Evolutionary conservation across 495 filamentous ascomycete species (phyloP).

Genomic region (Xylona heveae): DNA sequence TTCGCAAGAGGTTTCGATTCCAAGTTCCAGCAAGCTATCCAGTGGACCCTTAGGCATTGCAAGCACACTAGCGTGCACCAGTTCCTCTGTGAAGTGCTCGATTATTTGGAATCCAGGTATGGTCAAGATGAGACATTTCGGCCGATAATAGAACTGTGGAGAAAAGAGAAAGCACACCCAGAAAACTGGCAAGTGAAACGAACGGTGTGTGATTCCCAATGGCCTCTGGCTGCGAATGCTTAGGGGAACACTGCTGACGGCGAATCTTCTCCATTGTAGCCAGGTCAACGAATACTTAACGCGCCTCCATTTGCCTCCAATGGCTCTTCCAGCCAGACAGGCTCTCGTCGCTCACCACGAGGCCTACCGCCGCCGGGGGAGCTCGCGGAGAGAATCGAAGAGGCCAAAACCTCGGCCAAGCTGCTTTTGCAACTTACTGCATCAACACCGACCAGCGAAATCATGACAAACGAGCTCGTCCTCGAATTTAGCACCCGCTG

Average conservation of each 20-base stretch:
- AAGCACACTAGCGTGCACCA: constrained; percentile 59
- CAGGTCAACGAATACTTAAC: constrained; percentile 5
- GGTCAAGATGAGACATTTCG: constrained; percentile 48
- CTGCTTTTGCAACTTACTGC: constrained; percentile 77
- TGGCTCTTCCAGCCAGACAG: constrained; percentile 3
- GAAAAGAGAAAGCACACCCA: constrained; percentile 73
- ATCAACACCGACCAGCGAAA: constrained; percentile 53
- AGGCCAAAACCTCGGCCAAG: constrained; percentile 74
- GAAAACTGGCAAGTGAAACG: no score
- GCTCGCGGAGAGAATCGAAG: constrained; percentile 63
- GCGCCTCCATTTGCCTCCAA: constrained; percentile 3
- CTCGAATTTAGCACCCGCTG: constrained; percentile 85
- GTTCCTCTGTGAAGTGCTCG: constrained; percentile 70
- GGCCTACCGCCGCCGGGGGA: constrained; percentile 57
- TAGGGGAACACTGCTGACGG: constrained; percentile 8
- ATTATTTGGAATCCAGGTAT: constrained; percentile 46
- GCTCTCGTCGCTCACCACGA: constrained; percentile 7
- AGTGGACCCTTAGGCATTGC: constrained; percentile 51
- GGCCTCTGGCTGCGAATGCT: constrained; percentile 11
- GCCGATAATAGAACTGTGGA: constrained; percentile 62
- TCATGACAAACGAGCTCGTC: constrained; percentile 66
- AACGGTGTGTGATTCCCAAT: no score
- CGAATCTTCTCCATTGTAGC: constrained; percentile 1
- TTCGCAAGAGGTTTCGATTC: constrained; percentile 74
- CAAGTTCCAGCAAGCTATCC: constrained; percentile 56